Evolutionary conservation across 2,329 filamentous ascomycete species (phyloP).

Genomic region (Cytospora paraplurivora): DNA sequence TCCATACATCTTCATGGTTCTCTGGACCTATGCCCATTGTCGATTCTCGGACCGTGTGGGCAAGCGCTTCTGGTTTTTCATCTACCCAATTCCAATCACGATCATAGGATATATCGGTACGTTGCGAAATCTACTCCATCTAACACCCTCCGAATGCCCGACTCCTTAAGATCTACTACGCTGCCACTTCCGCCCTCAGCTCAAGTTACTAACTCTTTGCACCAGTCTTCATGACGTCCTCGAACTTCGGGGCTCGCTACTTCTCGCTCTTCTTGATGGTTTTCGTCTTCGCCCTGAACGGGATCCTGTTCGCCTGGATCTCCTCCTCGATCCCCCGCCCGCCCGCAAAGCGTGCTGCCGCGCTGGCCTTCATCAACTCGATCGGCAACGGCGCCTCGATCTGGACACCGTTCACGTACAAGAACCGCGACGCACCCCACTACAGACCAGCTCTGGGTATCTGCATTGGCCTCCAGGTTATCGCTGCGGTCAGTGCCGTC

Average conservation of each 20-base stretch:
- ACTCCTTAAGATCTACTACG: no score
- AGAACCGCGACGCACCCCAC: conserved; percentile 40
- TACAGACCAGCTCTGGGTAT: conserved; percentile 46
- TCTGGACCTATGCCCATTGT: conserved; percentile 38
- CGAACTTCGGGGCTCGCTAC: conserved; percentile 55
- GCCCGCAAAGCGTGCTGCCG: conserved; percentile 56
- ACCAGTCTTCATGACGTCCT: conserved; percentile 56
- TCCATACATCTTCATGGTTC: conserved; percentile 35
- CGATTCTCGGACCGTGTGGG: conserved; percentile 42
- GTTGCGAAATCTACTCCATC: background rate
- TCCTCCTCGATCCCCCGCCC: conserved; percentile 53
- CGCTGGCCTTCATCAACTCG: conserved; percentile 57
- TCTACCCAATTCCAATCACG: conserved; percentile 31
- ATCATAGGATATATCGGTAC: conserved; percentile 33
- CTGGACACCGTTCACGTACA: conserved; percentile 54
- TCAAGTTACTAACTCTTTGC: conserved; percentile 34
- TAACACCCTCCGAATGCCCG: background rate
- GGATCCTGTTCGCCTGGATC: conserved; percentile 48
- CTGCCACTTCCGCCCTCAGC: background rate
- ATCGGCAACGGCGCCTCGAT: conserved; percentile 56
- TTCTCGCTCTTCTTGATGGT: conserved; percentile 58
- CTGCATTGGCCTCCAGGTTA: conserved; percentile 41
- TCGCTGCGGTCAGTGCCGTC: conserved; percentile 41
- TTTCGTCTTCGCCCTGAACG: conserved; percentile 58
- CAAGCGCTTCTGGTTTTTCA: conserved; percentile 44